A percentile compares a stretch with the other conserved stretches of the same genome.
Conservation (phyloP, 176 grass and related monocot species). For the Hordeum vulgare region DNA sequence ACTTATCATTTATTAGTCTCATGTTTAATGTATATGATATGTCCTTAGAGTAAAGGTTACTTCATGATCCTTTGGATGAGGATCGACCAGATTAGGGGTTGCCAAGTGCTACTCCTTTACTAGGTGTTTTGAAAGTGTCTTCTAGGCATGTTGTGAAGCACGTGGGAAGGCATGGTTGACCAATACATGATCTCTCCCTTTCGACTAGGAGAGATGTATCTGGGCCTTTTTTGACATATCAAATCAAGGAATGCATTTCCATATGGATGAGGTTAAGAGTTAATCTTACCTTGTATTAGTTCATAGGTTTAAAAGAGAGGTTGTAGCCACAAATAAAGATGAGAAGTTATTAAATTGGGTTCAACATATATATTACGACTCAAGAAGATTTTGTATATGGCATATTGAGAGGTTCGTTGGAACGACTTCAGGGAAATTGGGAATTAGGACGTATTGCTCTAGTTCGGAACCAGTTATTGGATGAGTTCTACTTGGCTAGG, state of each 20-base stretch:
- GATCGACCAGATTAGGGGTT: not conserved
- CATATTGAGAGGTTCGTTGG: not conserved
- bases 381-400: not conserved
- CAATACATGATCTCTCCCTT: not conserved
- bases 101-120: not conserved
- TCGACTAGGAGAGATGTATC: not conserved
- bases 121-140: not conserved
- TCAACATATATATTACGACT: not conserved
- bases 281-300: not conserved
- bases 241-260: not conserved
- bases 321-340: not conserved
- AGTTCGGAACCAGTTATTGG: not conserved
- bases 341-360: not conserved
- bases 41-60: not conserved
- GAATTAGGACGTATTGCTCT: not conserved
- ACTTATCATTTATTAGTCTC: not conserved
- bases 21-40: not conserved
- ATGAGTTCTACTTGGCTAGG: not conserved
- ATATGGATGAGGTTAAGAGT: not conserved
- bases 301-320: not conserved
- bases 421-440: not conserved
- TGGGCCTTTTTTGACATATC: not conserved
- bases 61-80: not conserved
- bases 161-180: not conserved
- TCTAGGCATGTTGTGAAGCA: not conserved